Evolutionary conservation across 2,329 filamentous ascomycete genomes (phyloP), one percentile per base, ranked within the genome.

Genomic region (Cucurbitaria berberidis): DNA sequence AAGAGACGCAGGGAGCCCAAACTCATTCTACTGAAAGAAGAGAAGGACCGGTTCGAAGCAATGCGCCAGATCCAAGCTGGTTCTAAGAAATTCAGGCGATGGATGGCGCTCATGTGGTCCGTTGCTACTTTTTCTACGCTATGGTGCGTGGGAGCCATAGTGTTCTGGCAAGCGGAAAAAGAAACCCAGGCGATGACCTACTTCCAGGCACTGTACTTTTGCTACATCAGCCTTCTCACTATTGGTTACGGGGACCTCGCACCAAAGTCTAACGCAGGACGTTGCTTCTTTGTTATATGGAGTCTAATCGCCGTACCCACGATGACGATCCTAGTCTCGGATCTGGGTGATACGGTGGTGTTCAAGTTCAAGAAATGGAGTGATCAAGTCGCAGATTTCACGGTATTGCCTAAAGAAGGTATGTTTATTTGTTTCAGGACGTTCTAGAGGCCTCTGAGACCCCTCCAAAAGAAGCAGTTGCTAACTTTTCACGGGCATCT

Each of bases 221-320:
- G 87, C 62, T 97, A 95, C 72, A 86, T 91, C 29, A 88, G 87
- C 2, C 83, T 96, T 21, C 81, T 92, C 1, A 96, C 93, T 0
- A 90, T 96, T 32, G 93, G 93, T 1, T 96, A 96, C 64, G 93
- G 93, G 3, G 91, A 96, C 60, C 74, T 88, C 5, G 86, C 87
- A 1, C 91, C 91, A 0, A 79, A 86, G n/a, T 90, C 88, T 1
- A 93, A 92, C 59, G 83, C 87, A 0, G 91, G 90, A 1, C 87
- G 90, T 48, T 86, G 90, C 0, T 96, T 96, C 72, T 97, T 96
- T 66, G 90, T 97, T n/a, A 87, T 96, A 50, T 97, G 93, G 93
- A 90, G 88, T 13, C 74, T 97, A 1, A 82, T 96, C 22, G 91
- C 92, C 0, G 81, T 96, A 3, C 93, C 93, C 0, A 93, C 90